Conservation (phyloP, 2,329 filamentous ascomycete genomes). For the Thielaviopsis populi region DNA sequence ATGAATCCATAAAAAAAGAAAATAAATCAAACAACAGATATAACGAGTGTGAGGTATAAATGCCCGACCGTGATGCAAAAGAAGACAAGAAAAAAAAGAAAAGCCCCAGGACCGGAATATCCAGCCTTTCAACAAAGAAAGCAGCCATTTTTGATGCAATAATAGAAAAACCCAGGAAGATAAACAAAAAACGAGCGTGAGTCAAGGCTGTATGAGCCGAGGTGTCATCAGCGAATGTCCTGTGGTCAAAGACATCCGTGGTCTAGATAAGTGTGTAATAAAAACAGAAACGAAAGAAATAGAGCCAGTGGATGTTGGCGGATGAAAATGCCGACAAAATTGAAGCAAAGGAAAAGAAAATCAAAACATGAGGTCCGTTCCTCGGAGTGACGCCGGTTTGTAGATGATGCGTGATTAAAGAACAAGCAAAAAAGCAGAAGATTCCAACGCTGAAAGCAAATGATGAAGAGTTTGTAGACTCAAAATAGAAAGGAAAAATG, state of each 20-base stretch:
- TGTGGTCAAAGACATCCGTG: background rate
- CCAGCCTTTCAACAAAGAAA: background rate
- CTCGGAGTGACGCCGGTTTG: background rate
- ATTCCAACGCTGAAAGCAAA: slow-evolving; percentile 2
- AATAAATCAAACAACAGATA: background rate
- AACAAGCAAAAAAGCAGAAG: background rate
- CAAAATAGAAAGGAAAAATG: background rate
- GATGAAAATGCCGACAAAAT: background rate
- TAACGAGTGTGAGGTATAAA: background rate
- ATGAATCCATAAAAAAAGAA: background rate
- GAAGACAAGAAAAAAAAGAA: background rate
- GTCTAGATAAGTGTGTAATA: slow-evolving; percentile 4
- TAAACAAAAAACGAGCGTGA: background rate
- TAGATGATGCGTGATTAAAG: background rate
- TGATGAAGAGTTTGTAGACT: background rate
- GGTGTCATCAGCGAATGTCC: background rate
- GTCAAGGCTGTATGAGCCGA: background rate
- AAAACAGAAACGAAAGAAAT: background rate
- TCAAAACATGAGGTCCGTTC: background rate
- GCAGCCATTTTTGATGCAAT: background rate
- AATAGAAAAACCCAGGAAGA: background rate
- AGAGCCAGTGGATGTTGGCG: background rate
- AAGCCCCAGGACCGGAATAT: background rate
- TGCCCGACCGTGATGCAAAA: background rate
- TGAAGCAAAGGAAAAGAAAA: background rate